Evolutionary conservation across 164 flowering plant species (phyloP).

Genomic region (Sextonia rubra): DNA sequence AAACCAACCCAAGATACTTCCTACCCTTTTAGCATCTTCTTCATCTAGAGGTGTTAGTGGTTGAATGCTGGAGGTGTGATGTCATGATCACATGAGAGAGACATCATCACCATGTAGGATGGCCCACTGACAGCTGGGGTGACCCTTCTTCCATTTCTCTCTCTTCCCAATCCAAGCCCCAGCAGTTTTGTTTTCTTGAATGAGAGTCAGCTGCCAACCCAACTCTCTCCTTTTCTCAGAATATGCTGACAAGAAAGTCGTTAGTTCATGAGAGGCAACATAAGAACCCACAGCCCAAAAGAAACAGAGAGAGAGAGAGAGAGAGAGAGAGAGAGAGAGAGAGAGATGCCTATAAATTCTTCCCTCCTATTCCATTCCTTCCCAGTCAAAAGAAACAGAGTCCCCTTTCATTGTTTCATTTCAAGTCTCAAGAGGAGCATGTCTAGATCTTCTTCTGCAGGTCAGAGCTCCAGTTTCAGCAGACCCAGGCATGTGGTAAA

Average conservation of each 20-base stretch:
- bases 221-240: background rate
- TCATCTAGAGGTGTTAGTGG: background rate
- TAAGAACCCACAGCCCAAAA: background rate
- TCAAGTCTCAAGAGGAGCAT: conserved; percentile 15
- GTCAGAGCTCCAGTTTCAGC: conserved; percentile 18
- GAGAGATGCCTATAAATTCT: conserved; percentile 11
- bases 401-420: background rate
- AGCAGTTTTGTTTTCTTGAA: background rate
- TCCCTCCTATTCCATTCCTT: conserved; percentile 7
- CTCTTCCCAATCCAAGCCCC: background rate
- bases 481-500: conserved; percentile 47
- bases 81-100: conserved; percentile 11
- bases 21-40: background rate
- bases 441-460: conserved; percentile 26
- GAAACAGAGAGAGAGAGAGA: background rate
- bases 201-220: background rate
- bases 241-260: background rate
- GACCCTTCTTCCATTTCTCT: background rate
- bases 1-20: background rate
- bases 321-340: background rate
- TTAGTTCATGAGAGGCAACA: background rate
- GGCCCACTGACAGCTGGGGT: conserved; percentile 4
- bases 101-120: conserved; percentile 7
- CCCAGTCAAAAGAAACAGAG: background rate
- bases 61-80: background rate